A percentile compares a stretch with the other conserved stretches of the same genome.
These are phyloP conservation scores for Rhododendron ferrugineum DNA, from an alignment of 148 eudicot species.

Conservation along the genomic window DNA sequence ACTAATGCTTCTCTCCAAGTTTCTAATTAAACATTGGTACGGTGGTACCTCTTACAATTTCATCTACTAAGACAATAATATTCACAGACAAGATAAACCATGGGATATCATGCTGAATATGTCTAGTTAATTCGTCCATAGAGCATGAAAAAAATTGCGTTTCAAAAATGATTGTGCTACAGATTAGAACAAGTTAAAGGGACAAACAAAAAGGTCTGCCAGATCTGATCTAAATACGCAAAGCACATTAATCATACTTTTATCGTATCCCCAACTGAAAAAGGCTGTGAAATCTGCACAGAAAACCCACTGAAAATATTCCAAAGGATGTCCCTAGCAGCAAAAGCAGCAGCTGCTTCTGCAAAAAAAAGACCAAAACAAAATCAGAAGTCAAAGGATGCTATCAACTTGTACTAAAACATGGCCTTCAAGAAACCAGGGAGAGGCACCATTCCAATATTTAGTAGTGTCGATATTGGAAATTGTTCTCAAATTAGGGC, in stretches of 20 bases:
- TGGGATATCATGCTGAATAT: no score
- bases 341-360: slow-evolving; percentile 98
- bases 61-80: no score
- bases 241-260: slow-evolving; percentile 41
- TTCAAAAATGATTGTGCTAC: neutral
- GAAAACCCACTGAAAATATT: slow-evolving; percentile 87
- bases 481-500: no score
- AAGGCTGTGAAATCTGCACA: slow-evolving; percentile 73
- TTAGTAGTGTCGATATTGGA: no score
- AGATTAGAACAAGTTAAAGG: neutral
- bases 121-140: no score
- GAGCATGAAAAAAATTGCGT: neutral
- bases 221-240: neutral
- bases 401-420: no score
- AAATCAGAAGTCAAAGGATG: neutral
- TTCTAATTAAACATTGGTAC: no score
- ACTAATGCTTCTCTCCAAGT: no score
- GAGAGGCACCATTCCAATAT: no score
- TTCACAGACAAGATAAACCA: no score
- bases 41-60: no score
- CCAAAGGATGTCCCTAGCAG: slow-evolving; percentile 75
- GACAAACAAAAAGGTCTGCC: neutral
- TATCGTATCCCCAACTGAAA: slow-evolving; percentile 88
- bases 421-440: no score
- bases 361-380: slow-evolving; percentile 19